phyloP scores from a whole-genome alignment of 1,284 basidiomycete species.

The Meira nashicola region DNA sequence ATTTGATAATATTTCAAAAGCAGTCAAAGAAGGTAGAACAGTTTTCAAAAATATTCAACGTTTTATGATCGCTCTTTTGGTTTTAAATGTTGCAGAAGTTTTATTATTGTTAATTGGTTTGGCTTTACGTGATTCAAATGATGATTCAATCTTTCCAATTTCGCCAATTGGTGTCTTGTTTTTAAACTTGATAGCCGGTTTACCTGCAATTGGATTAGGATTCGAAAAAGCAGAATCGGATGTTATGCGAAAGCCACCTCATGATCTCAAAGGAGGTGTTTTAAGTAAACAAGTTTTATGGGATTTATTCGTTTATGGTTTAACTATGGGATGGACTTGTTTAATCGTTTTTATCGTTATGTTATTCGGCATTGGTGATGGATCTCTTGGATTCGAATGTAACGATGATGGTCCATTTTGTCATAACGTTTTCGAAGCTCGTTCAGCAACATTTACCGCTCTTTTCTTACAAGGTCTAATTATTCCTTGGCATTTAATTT shows the following conservation, averaged over 20 bases:
- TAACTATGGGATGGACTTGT: slow-evolving; percentile 40
- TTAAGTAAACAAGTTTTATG: slow-evolving; percentile 36
- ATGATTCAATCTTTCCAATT: slow-evolving; percentile 41
- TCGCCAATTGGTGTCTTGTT: slow-evolving; percentile 43
- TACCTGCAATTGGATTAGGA: slow-evolving; percentile 46
- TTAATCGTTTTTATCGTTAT: slow-evolving; percentile 40
- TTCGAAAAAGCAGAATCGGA: slow-evolving; percentile 36
- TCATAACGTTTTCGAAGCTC: slow-evolving; percentile 40
- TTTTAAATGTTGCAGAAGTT: slow-evolving; percentile 45
- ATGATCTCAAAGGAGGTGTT: slow-evolving; percentile 37
- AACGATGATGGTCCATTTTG: slow-evolving; percentile 27
- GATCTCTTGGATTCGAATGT: slow-evolving; percentile 31
- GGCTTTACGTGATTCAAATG: slow-evolving; percentile 34
- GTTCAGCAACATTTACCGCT: slow-evolving; percentile 39
- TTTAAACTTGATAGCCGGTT: slow-evolving; percentile 42
- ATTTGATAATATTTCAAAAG: slow-evolving; percentile 42
- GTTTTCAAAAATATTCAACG: slow-evolving; percentile 48
- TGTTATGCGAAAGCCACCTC: slow-evolving; percentile 40
- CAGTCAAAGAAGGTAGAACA: slow-evolving; percentile 39
- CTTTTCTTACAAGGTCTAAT: slow-evolving; percentile 40
- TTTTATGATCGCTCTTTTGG: slow-evolving; percentile 42
- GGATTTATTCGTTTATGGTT: slow-evolving; percentile 44
- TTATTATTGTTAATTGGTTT: slow-evolving; percentile 42
- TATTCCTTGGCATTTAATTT: slow-evolving; percentile 44
- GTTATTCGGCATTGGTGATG: slow-evolving; percentile 40